Evolutionary conservation across 2,329 filamentous ascomycete species (phyloP).

Genomic region (Periconia sp.): DNA sequence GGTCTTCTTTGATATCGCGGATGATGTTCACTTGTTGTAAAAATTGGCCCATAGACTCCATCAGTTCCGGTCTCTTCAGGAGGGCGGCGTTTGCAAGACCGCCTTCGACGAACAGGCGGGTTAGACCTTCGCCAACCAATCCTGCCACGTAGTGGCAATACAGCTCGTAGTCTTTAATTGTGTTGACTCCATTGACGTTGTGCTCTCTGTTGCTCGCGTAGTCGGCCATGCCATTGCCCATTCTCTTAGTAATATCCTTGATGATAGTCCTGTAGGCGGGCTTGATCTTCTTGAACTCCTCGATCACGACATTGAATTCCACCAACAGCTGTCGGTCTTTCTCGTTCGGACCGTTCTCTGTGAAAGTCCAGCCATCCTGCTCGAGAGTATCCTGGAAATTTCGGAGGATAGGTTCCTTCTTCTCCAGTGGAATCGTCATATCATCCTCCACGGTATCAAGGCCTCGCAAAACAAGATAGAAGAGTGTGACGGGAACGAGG

Average conservation of each 20-base stretch:
- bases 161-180: constrained; percentile 86
- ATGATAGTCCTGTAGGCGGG: constrained; percentile 84
- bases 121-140: constrained; percentile 93
- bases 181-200: constrained; percentile 80
- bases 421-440: constrained; percentile 82
- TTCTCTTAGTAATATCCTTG: constrained; percentile 88
- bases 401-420: constrained; percentile 85
- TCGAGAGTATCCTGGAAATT: constrained; percentile 81
- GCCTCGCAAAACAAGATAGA: constrained; percentile 91
- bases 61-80: constrained; percentile 76
- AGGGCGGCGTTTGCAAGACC: constrained; percentile 86
- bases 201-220: constrained; percentile 85
- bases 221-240: constrained; percentile 99
- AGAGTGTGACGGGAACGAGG: constrained; percentile 84
- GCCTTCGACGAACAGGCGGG: constrained; percentile 85
- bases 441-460: constrained; percentile 99
- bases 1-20: constrained; percentile 90
- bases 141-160: constrained; percentile 99
- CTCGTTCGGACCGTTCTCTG: constrained; percentile 84
- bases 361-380: constrained; percentile 88
- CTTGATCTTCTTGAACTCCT: constrained; percentile 89
- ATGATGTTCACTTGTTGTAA: constrained; percentile 99
- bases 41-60: constrained; percentile 97
- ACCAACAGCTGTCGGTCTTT: constrained; percentile 93
- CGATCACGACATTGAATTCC: constrained; percentile 85